These are phyloP conservation scores for Tinospora cordifolia DNA, from an alignment of 164 flowering plant genomes.

Conservation along the genomic window DNA sequence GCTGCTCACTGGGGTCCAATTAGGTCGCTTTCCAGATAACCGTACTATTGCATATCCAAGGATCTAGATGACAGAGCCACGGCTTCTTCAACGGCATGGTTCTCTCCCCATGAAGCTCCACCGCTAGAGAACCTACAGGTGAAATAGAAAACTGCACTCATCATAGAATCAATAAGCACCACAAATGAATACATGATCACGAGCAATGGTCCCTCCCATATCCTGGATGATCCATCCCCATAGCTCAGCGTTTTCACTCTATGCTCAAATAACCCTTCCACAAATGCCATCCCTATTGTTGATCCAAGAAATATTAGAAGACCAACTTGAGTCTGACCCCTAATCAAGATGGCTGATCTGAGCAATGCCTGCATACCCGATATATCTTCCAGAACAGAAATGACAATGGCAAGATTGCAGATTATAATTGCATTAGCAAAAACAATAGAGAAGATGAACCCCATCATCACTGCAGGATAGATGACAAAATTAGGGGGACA, in stretches of 20 bases:
- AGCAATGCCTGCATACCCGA: constrained; percentile 80
- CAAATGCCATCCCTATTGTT: constrained; percentile 81
- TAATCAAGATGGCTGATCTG: constrained; percentile 51
- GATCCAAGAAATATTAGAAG: constrained; percentile 83
- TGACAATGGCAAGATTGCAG: constrained; percentile 68
- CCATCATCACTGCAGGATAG: constrained; percentile 56
- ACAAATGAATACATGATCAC: constrained; percentile 89
- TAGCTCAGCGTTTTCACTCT: constrained; percentile 92
- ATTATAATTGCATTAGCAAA: constrained; percentile 75
- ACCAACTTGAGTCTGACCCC: constrained; percentile 95
- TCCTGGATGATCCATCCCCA: constrained; percentile 95
- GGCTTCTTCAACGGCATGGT: constrained; percentile 34
- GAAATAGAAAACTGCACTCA: constrained; percentile 91
- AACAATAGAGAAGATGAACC: constrained; percentile 56
- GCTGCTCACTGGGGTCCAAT: neutral
- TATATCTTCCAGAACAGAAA: constrained; percentile 80
- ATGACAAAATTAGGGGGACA: constrained; percentile 38
- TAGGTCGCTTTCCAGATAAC: neutral
- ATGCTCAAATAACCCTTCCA: constrained; percentile 93
- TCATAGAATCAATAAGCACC: constrained; percentile 90
- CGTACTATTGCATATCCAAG: constrained; percentile 14
- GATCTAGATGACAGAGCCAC: constrained; percentile 21
- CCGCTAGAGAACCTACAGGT: constrained; percentile 65
- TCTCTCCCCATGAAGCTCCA: constrained; percentile 36
- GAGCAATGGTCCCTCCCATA: constrained; percentile 98